Conservation (phyloP, 2,329 filamentous ascomycete genomes). For the Penicillium sp. region DNA sequence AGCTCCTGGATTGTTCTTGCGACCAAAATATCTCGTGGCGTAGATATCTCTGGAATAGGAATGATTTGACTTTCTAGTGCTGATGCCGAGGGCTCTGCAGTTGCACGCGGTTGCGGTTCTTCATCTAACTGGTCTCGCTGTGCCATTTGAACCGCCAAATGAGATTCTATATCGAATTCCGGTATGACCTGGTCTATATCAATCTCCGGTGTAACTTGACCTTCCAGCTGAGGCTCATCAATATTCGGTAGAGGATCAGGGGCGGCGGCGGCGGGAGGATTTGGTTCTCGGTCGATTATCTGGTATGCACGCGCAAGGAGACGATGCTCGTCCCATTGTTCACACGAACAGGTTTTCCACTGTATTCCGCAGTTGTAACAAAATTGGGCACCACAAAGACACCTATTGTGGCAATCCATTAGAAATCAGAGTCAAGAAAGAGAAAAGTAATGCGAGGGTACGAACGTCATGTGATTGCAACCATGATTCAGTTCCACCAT, state of each 20-base stretch:
- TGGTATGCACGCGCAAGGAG: slow-evolving; percentile 31
- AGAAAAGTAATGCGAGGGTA: slow-evolving; percentile 16
- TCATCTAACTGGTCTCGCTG: neutral
- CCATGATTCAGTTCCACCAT: slow-evolving; percentile 51
- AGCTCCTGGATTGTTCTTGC: slow-evolving; percentile 19
- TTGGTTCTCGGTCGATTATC: slow-evolving; percentile 27
- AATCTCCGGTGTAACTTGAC: neutral
- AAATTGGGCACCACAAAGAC: slow-evolving; percentile 46
- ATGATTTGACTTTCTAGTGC: too few species aligned
- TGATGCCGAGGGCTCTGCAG: neutral
- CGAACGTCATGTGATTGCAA: slow-evolving; percentile 57
- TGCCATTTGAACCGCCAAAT: neutral
- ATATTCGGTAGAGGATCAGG: neutral
- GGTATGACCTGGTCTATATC: neutral
- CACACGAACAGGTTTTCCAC: slow-evolving; percentile 32
- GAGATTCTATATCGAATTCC: neutral
- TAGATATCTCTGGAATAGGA: slow-evolving; percentile 30
- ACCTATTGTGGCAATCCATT: slow-evolving; percentile 29
- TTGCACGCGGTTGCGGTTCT: neutral
- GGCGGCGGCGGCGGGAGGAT: neutral
- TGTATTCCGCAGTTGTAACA: slow-evolving; percentile 46
- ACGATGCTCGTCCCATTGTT: slow-evolving; percentile 36
- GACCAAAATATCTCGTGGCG: neutral
- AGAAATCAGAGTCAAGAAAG: neutral
- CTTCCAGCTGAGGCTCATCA: neutral